Conservation (phyloP, 257 asterid genomes). For the Solanum raphanifolium region DNA sequence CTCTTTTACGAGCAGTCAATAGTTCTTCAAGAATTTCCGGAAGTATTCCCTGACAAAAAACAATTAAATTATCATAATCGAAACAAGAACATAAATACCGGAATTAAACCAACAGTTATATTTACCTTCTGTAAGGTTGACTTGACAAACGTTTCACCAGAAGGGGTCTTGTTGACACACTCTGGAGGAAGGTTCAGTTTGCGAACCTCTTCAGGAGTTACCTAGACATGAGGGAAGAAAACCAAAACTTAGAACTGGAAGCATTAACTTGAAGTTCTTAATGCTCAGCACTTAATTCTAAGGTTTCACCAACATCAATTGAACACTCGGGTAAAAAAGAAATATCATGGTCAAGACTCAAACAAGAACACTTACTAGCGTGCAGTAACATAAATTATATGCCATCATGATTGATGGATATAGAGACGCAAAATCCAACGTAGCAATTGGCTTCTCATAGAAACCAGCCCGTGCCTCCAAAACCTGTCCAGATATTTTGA, state of each 20-base stretch:
- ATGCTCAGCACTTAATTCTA: not conserved
- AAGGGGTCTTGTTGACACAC: conserved; percentile 81
- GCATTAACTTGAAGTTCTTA: not conserved
- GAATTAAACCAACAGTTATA: not conserved
- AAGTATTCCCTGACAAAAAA: conserved; percentile 69
- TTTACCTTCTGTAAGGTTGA: conserved; percentile 78
- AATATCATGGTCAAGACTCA: not conserved
- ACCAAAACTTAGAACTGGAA: not conserved
- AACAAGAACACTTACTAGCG: conserved; percentile 48
- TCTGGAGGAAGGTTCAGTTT: conserved; percentile 86
- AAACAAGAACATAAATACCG: not conserved
- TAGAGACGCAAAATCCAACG: conserved; percentile 96
- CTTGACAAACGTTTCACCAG: conserved; percentile 94
- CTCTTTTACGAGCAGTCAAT: conserved; percentile 91
- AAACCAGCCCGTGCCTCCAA: conserved; percentile 91
- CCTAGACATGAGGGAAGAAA: conserved; percentile 28
- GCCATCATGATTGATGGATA: conserved; percentile 99
- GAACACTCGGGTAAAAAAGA: not conserved
- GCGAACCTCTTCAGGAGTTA: conserved; percentile 74
- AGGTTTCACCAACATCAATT: not conserved
- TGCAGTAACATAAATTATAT: conserved; percentile 90
- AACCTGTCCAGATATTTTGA: conserved; percentile 34
- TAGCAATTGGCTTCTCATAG: conserved; percentile 95
- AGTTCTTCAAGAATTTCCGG: conserved; percentile 99
- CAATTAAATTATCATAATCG: conserved; percentile 6